These are phyloP conservation scores for Nicotiana benthamiana DNA, from an alignment of 257 asterid species.

Conservation along the genomic window DNA sequence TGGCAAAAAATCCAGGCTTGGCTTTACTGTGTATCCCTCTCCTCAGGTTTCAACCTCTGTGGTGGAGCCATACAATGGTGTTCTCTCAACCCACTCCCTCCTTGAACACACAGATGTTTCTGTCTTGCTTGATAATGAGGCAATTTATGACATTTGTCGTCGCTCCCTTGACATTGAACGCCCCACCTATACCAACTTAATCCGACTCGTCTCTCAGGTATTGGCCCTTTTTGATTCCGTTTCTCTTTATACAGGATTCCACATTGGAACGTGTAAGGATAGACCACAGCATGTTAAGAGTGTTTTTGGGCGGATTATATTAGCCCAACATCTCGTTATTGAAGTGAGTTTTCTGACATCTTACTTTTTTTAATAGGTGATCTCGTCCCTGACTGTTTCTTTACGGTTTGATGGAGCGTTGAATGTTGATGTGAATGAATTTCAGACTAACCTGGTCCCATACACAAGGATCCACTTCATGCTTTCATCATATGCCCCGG, in stretches of 20 bases:
- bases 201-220: conserved; percentile 12
- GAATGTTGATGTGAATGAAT: conserved; percentile 11
- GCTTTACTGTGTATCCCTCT: conserved; percentile 11
- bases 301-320: too few relatives aligned
- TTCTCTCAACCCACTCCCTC: conserved; percentile 9
- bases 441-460: conserved; percentile 11
- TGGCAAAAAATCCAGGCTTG: conserved; percentile 14
- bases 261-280: too few relatives aligned
- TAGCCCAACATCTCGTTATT: too few relatives aligned
- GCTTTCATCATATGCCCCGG: conserved; percentile 12
- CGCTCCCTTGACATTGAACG: conserved; percentile 15
- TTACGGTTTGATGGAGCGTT: conserved; percentile 10
- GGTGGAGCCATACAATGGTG: conserved; percentile 13
- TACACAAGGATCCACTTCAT: conserved; percentile 15
- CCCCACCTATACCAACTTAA: conserved; percentile 11
- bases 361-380: not conserved
- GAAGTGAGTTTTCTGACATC: not conserved
- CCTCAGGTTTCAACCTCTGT: conserved; percentile 16
- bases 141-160: conserved; percentile 10
- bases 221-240: too few relatives aligned
- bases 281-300: too few relatives aligned
- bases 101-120: conserved; percentile 11
- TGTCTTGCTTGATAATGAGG: conserved; percentile 10
- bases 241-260: too few relatives aligned
- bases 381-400: conserved; percentile 12